Conservation (phyloP, 345 rosid species). For the Cardamine chenopodiifolia region DNA sequence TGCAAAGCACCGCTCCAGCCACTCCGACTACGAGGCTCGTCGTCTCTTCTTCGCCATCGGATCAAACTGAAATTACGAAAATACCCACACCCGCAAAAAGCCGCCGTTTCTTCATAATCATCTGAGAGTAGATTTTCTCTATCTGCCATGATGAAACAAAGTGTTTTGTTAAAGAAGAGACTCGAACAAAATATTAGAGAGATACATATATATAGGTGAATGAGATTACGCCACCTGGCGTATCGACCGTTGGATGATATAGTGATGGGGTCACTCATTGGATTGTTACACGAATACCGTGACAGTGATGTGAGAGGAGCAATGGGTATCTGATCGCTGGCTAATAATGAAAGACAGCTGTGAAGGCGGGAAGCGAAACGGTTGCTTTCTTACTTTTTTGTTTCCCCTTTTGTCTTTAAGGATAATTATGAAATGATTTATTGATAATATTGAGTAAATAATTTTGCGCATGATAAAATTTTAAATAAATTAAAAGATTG, state of each 20-base stretch:
- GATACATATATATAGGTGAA: neutral
- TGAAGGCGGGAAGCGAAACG: constrained; percentile 41
- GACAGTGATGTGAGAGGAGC: constrained; percentile 29
- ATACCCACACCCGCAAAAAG: constrained; percentile 47
- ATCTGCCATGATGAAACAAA: constrained; percentile 35
- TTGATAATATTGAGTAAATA: neutral
- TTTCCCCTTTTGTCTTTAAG: constrained; percentile 31
- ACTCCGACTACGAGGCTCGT: neutral
- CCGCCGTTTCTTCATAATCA: constrained; percentile 40
- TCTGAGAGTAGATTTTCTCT: constrained; percentile 31
- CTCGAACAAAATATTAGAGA: neutral
- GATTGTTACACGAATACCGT: constrained; percentile 20
- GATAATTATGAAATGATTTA: constrained; percentile 15
- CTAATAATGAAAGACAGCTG: constrained; percentile 41
- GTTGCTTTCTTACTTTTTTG: constrained; percentile 9
- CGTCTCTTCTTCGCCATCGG: constrained; percentile 36
- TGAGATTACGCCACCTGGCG: constrained; percentile 18
- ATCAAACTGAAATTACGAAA: constrained; percentile 26
- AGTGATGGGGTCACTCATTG: constrained; percentile 10
- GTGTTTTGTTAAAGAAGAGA: neutral
- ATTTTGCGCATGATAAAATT: neutral
- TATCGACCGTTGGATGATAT: constrained; percentile 12
- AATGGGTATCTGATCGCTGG: constrained; percentile 21
- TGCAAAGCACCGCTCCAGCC: constrained; percentile 28
- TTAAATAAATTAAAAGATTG: neutral